Conservation (phyloP, 352 stramenopile genomes). For the Globisporangium parvum region DNA sequence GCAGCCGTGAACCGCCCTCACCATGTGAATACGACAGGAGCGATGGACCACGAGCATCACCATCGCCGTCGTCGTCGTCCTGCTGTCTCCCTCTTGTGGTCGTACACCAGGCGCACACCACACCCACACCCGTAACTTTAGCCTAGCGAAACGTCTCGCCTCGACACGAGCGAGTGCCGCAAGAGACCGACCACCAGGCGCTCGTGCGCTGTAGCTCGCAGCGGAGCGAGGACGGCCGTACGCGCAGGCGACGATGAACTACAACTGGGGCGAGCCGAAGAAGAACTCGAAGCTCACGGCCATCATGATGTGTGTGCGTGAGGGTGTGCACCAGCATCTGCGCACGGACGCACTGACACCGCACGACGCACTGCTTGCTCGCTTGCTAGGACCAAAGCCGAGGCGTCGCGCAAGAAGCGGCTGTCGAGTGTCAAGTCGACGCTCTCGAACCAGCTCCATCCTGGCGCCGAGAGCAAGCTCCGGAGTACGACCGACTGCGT, state of each 20-base stretch:
- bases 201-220: no score
- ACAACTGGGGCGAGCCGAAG: constrained; percentile 80
- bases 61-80: no score
- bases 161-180: no score
- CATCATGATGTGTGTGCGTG: constrained; percentile 86
- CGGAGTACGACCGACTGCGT: constrained; percentile 37
- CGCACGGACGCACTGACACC: no score
- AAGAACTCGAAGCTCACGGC: constrained; percentile 69
- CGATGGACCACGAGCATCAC: no score
- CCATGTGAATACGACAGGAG: not conserved
- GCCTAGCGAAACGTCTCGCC: not conserved
- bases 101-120: no score
- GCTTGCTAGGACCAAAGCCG: constrained; percentile 51
- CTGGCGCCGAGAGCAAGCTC: constrained; percentile 57
- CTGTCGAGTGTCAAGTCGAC: constrained; percentile 68
- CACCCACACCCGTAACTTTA: not conserved
- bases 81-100: no score
- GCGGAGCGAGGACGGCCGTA: no score
- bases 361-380: not conserved
- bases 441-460: constrained; percentile 70
- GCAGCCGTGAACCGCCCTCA: no score
- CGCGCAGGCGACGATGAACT: constrained; percentile 44
- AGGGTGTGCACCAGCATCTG: no score
- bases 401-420: constrained; percentile 60
- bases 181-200: no score